Base-by-base conservation (phyloP, 306 rosid genomes). In the Begonia masoniana region DNA sequence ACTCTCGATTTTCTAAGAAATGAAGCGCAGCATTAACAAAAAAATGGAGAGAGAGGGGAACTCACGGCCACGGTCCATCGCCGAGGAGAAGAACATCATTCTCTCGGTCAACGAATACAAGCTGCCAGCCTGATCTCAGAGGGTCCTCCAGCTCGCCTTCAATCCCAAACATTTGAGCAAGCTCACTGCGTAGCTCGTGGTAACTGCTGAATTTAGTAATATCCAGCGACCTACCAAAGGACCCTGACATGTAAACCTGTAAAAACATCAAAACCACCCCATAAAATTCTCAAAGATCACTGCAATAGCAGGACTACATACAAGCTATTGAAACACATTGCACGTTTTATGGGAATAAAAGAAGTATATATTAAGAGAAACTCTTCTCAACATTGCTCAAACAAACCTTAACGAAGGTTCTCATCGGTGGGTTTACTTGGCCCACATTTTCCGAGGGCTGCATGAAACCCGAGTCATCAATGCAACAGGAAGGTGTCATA, bases 51-150 rank as follows among this genome's bases (percentile, higher is more conserved):
- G 23, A 47, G 23, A 21, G 31, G 43, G 51, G 12, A 52, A 78
- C 81, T 78, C 69, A 78, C 81, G 68, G 81, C 81, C 85, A 74
- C 45, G 81, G 81, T 57, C 65, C 81, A 58, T 87, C 94, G 15
- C 96, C 96, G 1, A 88, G 88, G 68, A 88, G 94, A 79, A 84
- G 94, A 69, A 84, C 80, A 46, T 88, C 94, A 61, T 79, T 88
- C 89, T 84, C 94, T 75, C 85, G 82, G 81, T 84, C 96, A 59
- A 88, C 92, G 51, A 88, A 84, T 76, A 88, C 94, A 88, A 88
- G 96, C 96, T 87, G 94, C 96, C 96, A 87, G 96, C 96, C 94
- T 87, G 96, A 87, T 87, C 96, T 87, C 66, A 78, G 69, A 62
- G 91, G 94, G 76, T 81, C 94, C 76, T 87, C 96, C 78, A 87